Conservation (phyloP, 1,139 yeast genomes). For the Kodamaea sp. region DNA sequence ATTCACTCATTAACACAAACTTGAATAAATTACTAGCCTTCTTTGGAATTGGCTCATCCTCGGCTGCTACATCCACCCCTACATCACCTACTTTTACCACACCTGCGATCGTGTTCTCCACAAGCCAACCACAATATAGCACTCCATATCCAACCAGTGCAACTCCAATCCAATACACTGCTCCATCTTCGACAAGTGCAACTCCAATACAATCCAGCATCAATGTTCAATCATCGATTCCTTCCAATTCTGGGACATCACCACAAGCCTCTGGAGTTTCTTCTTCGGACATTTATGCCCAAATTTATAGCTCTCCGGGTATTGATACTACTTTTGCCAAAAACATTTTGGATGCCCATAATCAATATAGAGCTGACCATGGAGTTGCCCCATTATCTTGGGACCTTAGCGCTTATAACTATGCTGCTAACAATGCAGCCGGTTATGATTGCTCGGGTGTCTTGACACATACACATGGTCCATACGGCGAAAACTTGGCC, state of each 20-base stretch:
- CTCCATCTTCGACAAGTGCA: slow-evolving; percentile 1
- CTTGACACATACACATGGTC: slow-evolving; percentile 24
- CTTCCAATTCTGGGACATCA: slow-evolving; percentile 3
- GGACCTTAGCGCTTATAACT: slow-evolving; percentile 19
- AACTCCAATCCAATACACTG: background rate
- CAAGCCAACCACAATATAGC: background rate
- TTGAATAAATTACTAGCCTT: slow-evolving; percentile 12
- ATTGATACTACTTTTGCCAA: slow-evolving; percentile 18
- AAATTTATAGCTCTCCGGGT: slow-evolving; percentile 11
- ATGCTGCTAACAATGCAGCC: slow-evolving; percentile 23
- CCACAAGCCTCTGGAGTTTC: slow-evolving; percentile 4
- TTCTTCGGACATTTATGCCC: slow-evolving; percentile 10
- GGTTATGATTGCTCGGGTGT: slow-evolving; percentile 24
- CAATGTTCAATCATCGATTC: slow-evolving; percentile 1
- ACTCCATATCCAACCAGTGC: background rate
- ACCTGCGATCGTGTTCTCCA: background rate
- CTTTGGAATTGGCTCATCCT: slow-evolving; percentile 10
- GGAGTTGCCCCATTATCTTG: slow-evolving; percentile 21
- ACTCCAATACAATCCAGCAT: background rate
- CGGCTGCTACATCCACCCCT: background rate
- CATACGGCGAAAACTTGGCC: slow-evolving; percentile 25
- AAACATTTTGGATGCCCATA: slow-evolving; percentile 22
- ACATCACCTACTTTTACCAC: background rate
- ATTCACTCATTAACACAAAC: slow-evolving; percentile 9
- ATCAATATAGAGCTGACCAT: slow-evolving; percentile 21